Percentiles rank a stretch among this genome's conserved stretches.
Evolutionary conservation across 2,329 filamentous ascomycete genomes (phyloP).

Genomic region (Fusarium sp.): DNA sequence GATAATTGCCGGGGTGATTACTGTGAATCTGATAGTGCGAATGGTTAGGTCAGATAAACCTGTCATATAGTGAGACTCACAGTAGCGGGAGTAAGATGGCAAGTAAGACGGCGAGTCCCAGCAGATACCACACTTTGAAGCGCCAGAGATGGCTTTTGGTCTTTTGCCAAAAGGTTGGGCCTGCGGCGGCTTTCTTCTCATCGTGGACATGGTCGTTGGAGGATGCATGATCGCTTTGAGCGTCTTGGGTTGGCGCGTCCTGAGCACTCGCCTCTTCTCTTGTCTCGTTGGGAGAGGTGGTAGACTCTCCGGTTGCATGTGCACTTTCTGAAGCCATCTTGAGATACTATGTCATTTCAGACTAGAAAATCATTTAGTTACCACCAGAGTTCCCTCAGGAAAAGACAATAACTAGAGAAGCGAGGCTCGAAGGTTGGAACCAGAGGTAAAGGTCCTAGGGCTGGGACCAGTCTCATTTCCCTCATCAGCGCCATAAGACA

Average conservation of each 20-base stretch:
- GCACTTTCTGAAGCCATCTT: slow-evolving; percentile 11
- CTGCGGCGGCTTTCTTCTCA: slow-evolving; percentile 16
- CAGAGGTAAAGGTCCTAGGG: neutral
- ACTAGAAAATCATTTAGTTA: neutral
- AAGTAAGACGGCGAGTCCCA: slow-evolving; percentile 55
- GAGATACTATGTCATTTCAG: neutral
- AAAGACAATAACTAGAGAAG: neutral
- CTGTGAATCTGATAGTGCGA: slow-evolving; percentile 53
- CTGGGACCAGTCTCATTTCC: neutral
- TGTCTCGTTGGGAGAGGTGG: neutral
- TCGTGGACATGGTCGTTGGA: slow-evolving; percentile 31
- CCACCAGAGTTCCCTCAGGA: neutral
- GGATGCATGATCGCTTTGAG: slow-evolving; percentile 23
- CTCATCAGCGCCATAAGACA: neutral
- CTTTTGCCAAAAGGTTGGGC: slow-evolving; percentile 50
- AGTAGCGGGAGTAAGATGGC: slow-evolving; percentile 59
- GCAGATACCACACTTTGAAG: slow-evolving; percentile 58
- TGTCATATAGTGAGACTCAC: slow-evolving; percentile 48
- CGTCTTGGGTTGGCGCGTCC: neutral
- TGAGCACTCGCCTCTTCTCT: neutral
- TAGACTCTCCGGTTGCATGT: neutral
- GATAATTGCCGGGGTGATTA: slow-evolving; percentile 59
- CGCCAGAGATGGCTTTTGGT: slow-evolving; percentile 54
- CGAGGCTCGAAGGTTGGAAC: neutral
- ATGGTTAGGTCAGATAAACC: neutral